These are phyloP conservation scores for Oryza brachyantha DNA, from an alignment of 176 grass and related monocot genomes.

Conservation along the genomic window DNA sequence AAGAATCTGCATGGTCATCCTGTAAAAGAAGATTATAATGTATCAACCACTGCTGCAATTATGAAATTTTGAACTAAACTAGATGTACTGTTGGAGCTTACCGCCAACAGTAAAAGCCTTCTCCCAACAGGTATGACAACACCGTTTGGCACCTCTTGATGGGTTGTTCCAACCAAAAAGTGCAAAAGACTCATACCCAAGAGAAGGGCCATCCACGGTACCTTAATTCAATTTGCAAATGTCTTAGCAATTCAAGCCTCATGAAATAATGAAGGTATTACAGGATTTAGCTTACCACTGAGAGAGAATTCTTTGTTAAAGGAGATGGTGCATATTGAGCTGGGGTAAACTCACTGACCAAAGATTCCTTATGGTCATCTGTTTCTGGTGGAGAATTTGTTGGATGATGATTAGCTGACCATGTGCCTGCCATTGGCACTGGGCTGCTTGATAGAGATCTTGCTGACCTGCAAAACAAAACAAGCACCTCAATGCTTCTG, in stretches of 20 bases:
- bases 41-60: conserved; percentile 10
- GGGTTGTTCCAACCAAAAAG: conserved; percentile 38
- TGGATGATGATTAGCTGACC: conserved; percentile 46
- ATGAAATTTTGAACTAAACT: neutral
- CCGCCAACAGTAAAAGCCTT: conserved; percentile 66
- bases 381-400: conserved; percentile 34
- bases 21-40: conserved; percentile 18
- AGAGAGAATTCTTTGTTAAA: conserved; percentile 61
- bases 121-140: conserved; percentile 65
- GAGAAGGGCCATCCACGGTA: conserved; percentile 60
- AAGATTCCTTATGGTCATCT: conserved; percentile 39
- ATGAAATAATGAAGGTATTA: conserved; percentile 14
- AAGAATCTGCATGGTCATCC: conserved; percentile 30
- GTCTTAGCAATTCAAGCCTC: neutral
- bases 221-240: conserved; percentile 45
- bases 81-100: conserved; percentile 28
- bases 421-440: conserved; percentile 54
- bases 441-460: conserved; percentile 87
- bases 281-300: conserved; percentile 58
- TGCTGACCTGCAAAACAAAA: conserved; percentile 70
- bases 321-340: conserved; percentile 44
- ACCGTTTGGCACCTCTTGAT: conserved; percentile 42
- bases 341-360: conserved; percentile 31
- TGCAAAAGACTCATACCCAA: conserved; percentile 46
- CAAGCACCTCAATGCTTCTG: conserved; percentile 1